These are phyloP conservation scores for Akanthomyces dipterigenus DNA, from an alignment of 2,329 filamentous ascomycete genomes.

Conservation along the genomic window DNA sequence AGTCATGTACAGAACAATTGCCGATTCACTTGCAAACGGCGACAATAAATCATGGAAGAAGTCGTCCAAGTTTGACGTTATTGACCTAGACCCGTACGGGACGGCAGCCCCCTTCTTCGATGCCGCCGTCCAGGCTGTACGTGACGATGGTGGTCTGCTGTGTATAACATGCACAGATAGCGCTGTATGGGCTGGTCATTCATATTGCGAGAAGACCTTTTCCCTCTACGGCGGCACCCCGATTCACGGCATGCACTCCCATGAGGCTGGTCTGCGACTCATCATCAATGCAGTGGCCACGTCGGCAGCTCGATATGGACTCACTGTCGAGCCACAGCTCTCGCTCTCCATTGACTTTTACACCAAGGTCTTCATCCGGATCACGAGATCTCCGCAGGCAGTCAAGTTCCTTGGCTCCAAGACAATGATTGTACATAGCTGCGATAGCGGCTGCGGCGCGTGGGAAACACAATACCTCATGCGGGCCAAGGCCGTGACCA, in stretches of 20 bases:
- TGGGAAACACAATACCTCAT: constrained; percentile 80
- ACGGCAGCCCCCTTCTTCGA: constrained; percentile 91
- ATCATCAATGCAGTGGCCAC: constrained; percentile 77
- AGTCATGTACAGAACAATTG: constrained; percentile 78
- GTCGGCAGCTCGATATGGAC: constrained; percentile 75
- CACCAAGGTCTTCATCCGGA: constrained; percentile 76
- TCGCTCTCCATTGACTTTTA: constrained; percentile 97
- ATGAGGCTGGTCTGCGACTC: constrained; percentile 82
- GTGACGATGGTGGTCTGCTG: constrained; percentile 77
- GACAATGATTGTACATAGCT: constrained; percentile 89
- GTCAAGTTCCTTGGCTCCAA: constrained; percentile 89
- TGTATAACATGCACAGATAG: constrained; percentile 97
- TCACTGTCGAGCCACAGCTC: constrained; percentile 83
- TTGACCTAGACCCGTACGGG: constrained; percentile 94
- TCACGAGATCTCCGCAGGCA: constrained; percentile 71
- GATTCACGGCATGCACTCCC: constrained; percentile 75
- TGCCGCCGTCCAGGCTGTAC: constrained; percentile 76
- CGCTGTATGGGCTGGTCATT: constrained; percentile 87
- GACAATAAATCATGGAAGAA: constrained; percentile 33
- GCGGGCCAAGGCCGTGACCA: constrained; percentile 56
- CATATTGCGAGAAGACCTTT: constrained; percentile 90
- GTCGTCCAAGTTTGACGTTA: constrained; percentile 71
- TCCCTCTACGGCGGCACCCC: constrained; percentile 89
- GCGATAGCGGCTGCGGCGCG: constrained; percentile 83
- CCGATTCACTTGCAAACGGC: constrained; percentile 41